These are phyloP conservation scores for Protomyces gravidus DNA, from an alignment of 1,139 yeast species.

Conservation along the genomic window DNA sequence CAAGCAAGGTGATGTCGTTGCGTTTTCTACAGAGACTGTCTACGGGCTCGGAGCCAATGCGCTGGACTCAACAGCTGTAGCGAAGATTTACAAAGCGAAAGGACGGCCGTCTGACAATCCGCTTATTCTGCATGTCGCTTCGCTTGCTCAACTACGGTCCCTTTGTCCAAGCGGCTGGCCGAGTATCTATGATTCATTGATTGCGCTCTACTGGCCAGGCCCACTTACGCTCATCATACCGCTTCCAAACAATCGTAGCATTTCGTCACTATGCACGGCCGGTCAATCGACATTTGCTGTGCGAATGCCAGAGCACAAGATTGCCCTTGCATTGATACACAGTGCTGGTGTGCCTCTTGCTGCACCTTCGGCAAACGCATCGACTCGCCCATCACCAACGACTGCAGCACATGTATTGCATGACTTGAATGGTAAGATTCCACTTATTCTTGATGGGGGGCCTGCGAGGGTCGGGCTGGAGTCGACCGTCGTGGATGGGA, in stretches of 20 bases:
- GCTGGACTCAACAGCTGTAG: conserved; percentile 65
- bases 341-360: conserved; percentile 87
- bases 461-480: conserved; percentile 86
- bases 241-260: conserved; percentile 32
- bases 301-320: conserved; percentile 77
- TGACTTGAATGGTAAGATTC: conserved; percentile 77
- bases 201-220: conserved; percentile 86
- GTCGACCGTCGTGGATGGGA: conserved; percentile 88
- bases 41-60: conserved; percentile 94
- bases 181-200: conserved; percentile 55
- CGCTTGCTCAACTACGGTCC: conserved; percentile 64
- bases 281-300: conserved; percentile 88
- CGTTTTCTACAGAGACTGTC: conserved; percentile 95
- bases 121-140: conserved; percentile 79
- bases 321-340: conserved; percentile 86
- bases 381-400: conserved; percentile 93
- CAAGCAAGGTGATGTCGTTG: conserved; percentile 46
- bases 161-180: conserved; percentile 55
- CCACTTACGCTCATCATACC: conserved; percentile 86
- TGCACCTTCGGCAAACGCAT: conserved; percentile 96
- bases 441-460: conserved; percentile 86
- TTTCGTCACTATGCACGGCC: conserved; percentile 76
- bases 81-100: conserved; percentile 75
- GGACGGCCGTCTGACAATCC: conserved; percentile 96
- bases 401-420: conserved; percentile 75